Evolutionary conservation across 495 filamentous ascomycete species (phyloP), one percentile per base, ranked within the genome.

Genomic region (Penicillium paxilli): DNA sequence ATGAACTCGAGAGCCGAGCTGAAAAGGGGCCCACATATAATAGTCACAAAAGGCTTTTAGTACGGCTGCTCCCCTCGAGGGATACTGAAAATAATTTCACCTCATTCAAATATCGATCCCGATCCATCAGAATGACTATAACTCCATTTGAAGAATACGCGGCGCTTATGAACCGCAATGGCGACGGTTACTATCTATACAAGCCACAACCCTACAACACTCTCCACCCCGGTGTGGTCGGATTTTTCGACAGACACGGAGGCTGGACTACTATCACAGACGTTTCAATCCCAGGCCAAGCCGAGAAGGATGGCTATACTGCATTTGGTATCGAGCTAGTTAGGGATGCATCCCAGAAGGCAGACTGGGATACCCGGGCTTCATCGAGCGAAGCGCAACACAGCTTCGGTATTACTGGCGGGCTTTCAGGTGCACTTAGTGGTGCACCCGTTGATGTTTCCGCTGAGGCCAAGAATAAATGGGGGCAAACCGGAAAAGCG

Each of bases 61-160:
- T n/a, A n/a, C n/a, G n/a, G n/a, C n/a, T n/a, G n/a, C n/a, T n/a
- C n/a, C n/a, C n/a, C n/a, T n/a, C n/a, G n/a, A n/a, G n/a, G n/a
- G n/a, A n/a, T n/a, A n/a, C n/a, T n/a, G n/a, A n/a, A n/a, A n/a
- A n/a, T n/a, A n/a, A n/a, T n/a, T n/a, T n/a, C n/a, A n/a, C n/a
- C n/a, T n/a, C n/a, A n/a, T n/a, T n/a, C n/a, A n/a, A n/a, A n/a
- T n/a, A n/a, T n/a, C n/a, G n/a, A n/a, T n/a, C n/a, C n/a, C n/a
- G n/a, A n/a, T n/a, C n/a, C n/a, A n/a, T n/a, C n/a, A n/a, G n/a
- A n/a, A n/a, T n/a, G n/a, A n/a, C n/a, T n/a, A n/a, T n/a, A n/a
- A n/a, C n/a, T n/a, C n/a, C n/a, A n/a, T n/a, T n/a, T n/a, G 55
- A 58, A 3, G 56, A 59, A 38, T 54, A 54, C 28, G 51, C 56